Base-by-base conservation (phyloP, 2,329 filamentous ascomycete species). In the Alternaria sp. region DNA sequence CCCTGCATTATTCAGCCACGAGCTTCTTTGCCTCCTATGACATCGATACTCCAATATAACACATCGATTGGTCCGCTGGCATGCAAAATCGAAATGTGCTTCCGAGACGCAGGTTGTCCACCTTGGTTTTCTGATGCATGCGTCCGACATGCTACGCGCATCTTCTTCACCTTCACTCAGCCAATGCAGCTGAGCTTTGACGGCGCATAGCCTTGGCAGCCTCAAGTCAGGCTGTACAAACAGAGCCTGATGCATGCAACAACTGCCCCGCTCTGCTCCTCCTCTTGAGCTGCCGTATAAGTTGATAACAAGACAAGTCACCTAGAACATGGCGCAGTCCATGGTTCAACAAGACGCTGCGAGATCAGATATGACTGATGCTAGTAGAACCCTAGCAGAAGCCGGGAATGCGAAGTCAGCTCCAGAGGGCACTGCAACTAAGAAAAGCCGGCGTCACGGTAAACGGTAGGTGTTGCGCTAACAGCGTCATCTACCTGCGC, bases 101-200 rank as follows among this genome's bases (percentile, higher is more conserved):
- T 51, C 48, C 42, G 10, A 28, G 13, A 14, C 29, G 48, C 17
- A 21, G 29, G 13, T 13, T 6, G 24, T 41, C 23, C 17, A 46
- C 21, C 28, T 14, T 46, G 42, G 7, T 9, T 33, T 46, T 46
- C 44, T 13, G 14, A 24, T 46, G 44, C 28, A 10, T 24, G 44
- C 14, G n/a, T 46, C 44, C 29, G 23, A 46, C 37, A 23, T 26
- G 48, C 26, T 39, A 31, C 46, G 9, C 23, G n/a, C 23, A 21
- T 26, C 8, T 26, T 50, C 33, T 50, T 39, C 48, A 28, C 48
- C 17, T n/a, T 34, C 44, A 46, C 44, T 46, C 21, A 46, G 29
- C 44, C 29, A 46, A n/a, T 46, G 3, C 29, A 44, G 24, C 41
- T 3, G 41, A 44, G 33, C 24, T 44, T 26, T 44, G 24, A 44